Percentiles rank a stretch among this genome's conserved stretches.
Conservation (phyloP, 179 eudicot species). For the Gypsophila paniculata region DNA sequence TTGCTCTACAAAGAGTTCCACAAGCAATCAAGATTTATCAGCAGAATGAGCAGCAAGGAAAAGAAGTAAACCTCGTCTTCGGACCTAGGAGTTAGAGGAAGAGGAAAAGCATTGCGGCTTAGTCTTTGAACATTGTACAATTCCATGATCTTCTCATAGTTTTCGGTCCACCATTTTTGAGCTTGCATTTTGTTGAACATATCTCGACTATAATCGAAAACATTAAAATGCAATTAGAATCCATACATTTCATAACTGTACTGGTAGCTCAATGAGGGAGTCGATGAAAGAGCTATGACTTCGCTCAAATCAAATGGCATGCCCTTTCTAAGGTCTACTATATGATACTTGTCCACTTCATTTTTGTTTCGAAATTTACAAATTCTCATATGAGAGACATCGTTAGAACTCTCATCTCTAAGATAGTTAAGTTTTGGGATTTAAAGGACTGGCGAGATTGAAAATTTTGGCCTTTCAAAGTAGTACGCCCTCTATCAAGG, state of each 20-base stretch:
- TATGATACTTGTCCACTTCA: no score
- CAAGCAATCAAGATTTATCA: background rate
- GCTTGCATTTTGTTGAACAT: constrained; percentile 90
- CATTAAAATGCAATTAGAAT: constrained; percentile 19
- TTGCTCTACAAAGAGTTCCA: background rate
- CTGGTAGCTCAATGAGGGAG: background rate
- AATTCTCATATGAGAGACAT: no score
- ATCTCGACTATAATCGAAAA: constrained; percentile 59
- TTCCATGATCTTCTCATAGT: constrained; percentile 81
- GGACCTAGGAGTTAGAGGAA: constrained; percentile 67
- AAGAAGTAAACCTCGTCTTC: constrained; percentile 62
- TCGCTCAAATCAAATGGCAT: no score
- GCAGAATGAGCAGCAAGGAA: background rate
- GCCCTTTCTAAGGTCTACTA: no score
- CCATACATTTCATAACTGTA: background rate
- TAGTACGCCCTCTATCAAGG: no score
- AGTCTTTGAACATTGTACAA: constrained; percentile 88
- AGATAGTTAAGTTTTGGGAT: no score
- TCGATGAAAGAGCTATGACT: no score
- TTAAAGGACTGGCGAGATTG: no score
- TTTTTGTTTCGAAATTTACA: no score
- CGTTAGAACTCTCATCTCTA: no score
- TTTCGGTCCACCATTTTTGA: constrained; percentile 95
- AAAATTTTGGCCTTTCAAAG: no score
- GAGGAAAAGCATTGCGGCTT: constrained; percentile 81